Base-by-base conservation (phyloP, 2,329 filamentous ascomycete species). In the Cladorrhinum sp. region DNA sequence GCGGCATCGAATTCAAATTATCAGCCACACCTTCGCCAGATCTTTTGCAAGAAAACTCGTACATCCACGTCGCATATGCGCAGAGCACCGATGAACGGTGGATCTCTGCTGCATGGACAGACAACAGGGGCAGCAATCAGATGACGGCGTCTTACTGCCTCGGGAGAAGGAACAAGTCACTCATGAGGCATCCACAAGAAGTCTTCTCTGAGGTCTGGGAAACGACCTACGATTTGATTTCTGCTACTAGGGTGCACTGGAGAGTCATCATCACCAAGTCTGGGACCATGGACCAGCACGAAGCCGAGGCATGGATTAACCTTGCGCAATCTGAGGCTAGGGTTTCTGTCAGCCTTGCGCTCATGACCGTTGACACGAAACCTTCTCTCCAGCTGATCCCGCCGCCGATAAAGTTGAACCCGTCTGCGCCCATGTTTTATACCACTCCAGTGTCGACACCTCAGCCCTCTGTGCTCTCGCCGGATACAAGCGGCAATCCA, bases 81-180 rank as follows among this genome's bases (percentile, higher is more conserved):
- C 82, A 87, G 58, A 93, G 90, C 68, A 79, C 87, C 10, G 90
- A 93, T 71, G 85, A 88, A 20, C 79, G 87, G 8, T 96, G 92
- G 92, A 77, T 95, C 38, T 88, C 87, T 12, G 89, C 86, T 5
- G 88, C 89, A 0, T 96, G 91, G 91, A 91, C 88, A 1, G 90
- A 96, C 70, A 91, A 86, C 66, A 83, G 84, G 24, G 91, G 91
- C 1, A 85, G 84, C 61, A 85, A 89, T 62, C 89, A 93, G 71
- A 85, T 87, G 65, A 90, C 83, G 16, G 83, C 86, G 0, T 88
- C 89, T 0, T 93, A 92, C 72, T 91, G 88, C 67, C 76, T 93
- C 50, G 79, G 85, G 16, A 78, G 87, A 62, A 81, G 85, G 74
- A 78, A 82, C 66, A 78, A 81, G 58, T 71, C 78, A 1, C 70